Evolutionary conservation across 306 rosid species (phyloP), one percentile per base, ranked within the genome.

Genomic region (Leucaena leucocephala): DNA sequence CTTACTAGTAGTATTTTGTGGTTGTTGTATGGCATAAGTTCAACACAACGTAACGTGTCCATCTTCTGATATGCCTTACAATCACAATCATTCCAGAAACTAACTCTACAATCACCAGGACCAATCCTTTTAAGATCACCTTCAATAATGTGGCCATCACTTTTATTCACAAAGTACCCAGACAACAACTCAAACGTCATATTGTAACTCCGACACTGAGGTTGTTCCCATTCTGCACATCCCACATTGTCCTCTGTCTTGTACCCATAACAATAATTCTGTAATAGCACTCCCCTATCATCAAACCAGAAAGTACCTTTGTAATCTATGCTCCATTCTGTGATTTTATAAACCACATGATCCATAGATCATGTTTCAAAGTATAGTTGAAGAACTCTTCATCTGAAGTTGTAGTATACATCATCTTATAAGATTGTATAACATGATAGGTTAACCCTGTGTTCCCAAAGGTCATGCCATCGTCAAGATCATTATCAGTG

Each of bases 361-460:
- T 68, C 34, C 50, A 0, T 1, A 21, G 9, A n/a, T 40, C 52
- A 3, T 8, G 3, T 39, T 43, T 68, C 52, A 9, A 11, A 0
- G 52, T 9, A 68, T 42, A 68, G 19, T 14, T 42, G 17, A 68
- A 68, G 72, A n/a, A 68, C 72, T 68, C 52, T 43, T 68, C 72
- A 68, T 68, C 36, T 9, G 50, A n/a, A 17, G 34, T 40, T n/a
- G 0, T 67, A 0, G 72, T n/a, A 5, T 12, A 66, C 16, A 4
- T 19, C 72, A 67, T n/a, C 7, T 42, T 14, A 43, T 42, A 67
- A 19, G 6, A 5, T 14, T 4, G 9, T 9, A 17, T 2, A 1
- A 7, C 3, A 38, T 17, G 0, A 6, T 3, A 14, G 27, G 8
- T 1, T 9, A 7, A 7, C 3, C 1, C 19, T 19, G 8, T 38